These are phyloP conservation scores for Rubroboletus satanas DNA, from an alignment of 768 basidiomycete genomes.

Conservation along the genomic window DNA sequence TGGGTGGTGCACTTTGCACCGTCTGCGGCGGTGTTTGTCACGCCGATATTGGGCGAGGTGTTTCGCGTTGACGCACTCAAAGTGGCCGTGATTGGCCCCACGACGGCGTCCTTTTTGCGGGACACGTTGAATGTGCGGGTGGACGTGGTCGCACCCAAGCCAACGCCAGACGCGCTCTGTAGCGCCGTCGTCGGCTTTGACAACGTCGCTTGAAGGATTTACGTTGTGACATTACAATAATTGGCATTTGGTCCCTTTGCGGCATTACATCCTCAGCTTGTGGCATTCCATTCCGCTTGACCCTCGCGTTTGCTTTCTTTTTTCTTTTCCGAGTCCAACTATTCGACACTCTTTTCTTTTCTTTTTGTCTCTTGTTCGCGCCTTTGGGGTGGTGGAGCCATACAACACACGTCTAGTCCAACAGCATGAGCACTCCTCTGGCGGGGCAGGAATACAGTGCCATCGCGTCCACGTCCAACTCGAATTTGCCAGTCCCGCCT, in stretches of 20 bases:
- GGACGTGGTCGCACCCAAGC: constrained; percentile 52
- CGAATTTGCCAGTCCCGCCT: constrained; percentile 16
- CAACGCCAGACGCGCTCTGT: constrained; percentile 51
- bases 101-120: constrained; percentile 51
- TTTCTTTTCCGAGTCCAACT: too few species aligned
- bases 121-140: constrained; percentile 47
- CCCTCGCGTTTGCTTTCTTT: not conserved
- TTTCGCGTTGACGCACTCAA: constrained; percentile 35
- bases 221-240: constrained; percentile 6
- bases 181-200: constrained; percentile 26
- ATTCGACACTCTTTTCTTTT: constrained; percentile 16
- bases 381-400: not conserved
- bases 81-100: constrained; percentile 67
- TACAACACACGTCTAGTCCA: not conserved
- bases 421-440: constrained; percentile 27
- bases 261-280: not conserved
- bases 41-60: constrained; percentile 44
- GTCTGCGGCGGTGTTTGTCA: constrained; percentile 57
- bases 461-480: constrained; percentile 24
- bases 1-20: constrained; percentile 81
- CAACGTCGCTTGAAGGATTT: constrained; percentile 7
- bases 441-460: constrained; percentile 26
- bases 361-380: not conserved
- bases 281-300: not conserved
- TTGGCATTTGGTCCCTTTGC: not conserved